Percentiles rank a stretch among this genome's conserved stretches.
phyloP scores from a whole-genome alignment of 257 asterid species.

The Ilex asprella region DNA sequence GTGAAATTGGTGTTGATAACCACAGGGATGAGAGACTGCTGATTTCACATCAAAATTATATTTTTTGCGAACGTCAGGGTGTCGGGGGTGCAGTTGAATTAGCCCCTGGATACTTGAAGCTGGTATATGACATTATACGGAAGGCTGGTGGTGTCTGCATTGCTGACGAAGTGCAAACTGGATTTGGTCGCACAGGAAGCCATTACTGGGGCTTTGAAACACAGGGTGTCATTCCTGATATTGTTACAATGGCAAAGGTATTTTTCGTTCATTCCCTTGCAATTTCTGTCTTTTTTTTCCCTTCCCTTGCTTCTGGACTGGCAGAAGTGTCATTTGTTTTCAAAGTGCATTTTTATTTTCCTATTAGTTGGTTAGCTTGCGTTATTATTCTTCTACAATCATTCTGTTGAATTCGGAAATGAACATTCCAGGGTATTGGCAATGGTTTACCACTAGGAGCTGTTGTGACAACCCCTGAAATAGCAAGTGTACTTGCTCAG shows the following conservation, averaged over 20 bases:
- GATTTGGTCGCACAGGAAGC: slow-evolving; percentile 95
- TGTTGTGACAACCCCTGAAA: slow-evolving; percentile 95
- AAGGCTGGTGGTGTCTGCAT: slow-evolving; percentile 96
- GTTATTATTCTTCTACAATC: background rate
- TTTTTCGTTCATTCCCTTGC: background rate
- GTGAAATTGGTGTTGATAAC: background rate
- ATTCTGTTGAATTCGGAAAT: slow-evolving; percentile 10
- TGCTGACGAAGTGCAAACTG: slow-evolving; percentile 98
- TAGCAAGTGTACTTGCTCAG: slow-evolving; percentile 81
- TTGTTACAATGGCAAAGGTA: slow-evolving; percentile 99
- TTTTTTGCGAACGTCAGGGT: slow-evolving; percentile 50
- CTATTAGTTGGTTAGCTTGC: background rate
- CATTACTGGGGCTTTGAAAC: slow-evolving; percentile 98
- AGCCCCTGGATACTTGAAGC: slow-evolving; percentile 90
- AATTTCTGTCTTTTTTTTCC: background rate
- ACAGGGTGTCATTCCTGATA: slow-evolving; percentile 87
- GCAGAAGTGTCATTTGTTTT: background rate
- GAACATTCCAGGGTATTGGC: slow-evolving; percentile 71
- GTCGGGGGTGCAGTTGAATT: slow-evolving; percentile 97
- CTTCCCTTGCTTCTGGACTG: too few relatives aligned
- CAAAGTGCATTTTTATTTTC: background rate
- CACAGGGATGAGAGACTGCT: background rate
- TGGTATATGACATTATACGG: slow-evolving; percentile 72
- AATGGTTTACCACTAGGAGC: slow-evolving; percentile 98
- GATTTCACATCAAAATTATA: background rate